Evolutionary conservation across 495 filamentous ascomycete species (phyloP).

Genomic region (Podospora comata): DNA sequence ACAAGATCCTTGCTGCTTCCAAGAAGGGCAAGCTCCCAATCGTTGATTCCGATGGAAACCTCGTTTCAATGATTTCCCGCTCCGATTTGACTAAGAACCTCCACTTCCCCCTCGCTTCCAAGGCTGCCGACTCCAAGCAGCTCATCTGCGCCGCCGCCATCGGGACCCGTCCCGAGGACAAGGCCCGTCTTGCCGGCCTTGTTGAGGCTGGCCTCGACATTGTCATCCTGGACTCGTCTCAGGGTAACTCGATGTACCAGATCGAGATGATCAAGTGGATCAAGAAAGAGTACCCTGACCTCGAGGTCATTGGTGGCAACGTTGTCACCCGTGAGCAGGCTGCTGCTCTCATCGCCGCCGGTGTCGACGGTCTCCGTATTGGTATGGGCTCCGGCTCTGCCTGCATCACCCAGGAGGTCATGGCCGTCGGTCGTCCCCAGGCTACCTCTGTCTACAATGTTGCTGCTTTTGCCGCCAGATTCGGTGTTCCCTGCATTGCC

Average conservation of each 20-base stretch:
- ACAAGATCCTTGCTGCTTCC: constrained; percentile 85
- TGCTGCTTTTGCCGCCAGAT: constrained; percentile 78
- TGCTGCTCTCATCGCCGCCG: constrained; percentile 85
- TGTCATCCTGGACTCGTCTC: constrained; percentile 89
- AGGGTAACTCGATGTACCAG: constrained; percentile 97
- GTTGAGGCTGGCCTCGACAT: constrained; percentile 95
- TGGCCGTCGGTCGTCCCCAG: constrained; percentile 96
- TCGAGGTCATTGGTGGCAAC: constrained; percentile 97
- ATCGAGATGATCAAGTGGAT: constrained; percentile 95
- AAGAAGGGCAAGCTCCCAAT: constrained; percentile 99
- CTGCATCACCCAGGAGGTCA: constrained; percentile 99
- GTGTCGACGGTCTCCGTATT: constrained; percentile 94
- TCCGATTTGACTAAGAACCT: constrained; percentile 99
- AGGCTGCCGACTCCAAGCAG: constrained; percentile 96
- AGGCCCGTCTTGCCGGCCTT: constrained; percentile 76
- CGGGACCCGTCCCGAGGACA: constrained; percentile 90
- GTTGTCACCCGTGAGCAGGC: constrained; percentile 96
- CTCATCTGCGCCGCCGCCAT: constrained; percentile 93
- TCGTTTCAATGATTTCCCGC: constrained; percentile 91
- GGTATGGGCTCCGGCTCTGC: constrained; percentile 98
- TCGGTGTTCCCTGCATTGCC: constrained; percentile 96
- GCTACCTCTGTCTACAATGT: constrained; percentile 89
- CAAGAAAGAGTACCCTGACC: constrained; percentile 76
- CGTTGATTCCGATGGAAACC: constrained; percentile 79
- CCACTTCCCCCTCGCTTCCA: constrained; percentile 93